These are phyloP conservation scores for Vitis hybrid DNA, from an alignment of 177 flowering plant species.

Conservation along the genomic window DNA sequence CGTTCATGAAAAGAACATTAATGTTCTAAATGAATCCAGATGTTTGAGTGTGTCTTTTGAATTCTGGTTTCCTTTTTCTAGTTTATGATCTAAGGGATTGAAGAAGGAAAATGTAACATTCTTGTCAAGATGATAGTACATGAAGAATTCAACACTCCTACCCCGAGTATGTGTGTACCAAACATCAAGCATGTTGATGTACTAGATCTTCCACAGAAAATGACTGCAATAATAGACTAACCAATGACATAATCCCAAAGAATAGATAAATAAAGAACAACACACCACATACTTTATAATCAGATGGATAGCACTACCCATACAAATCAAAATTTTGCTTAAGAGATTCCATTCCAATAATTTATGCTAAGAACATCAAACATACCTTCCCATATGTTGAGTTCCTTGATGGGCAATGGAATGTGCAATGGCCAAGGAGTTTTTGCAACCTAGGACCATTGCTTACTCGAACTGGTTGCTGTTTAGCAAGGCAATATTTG, in stretches of 20 bases:
- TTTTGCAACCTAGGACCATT: conserved; percentile 14
- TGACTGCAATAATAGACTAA: no score
- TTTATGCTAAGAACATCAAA: conserved; percentile 7
- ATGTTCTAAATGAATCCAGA: background rate
- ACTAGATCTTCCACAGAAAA: no score
- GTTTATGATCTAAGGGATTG: no score
- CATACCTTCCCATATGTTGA: conserved; percentile 38
- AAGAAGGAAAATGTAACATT: no score
- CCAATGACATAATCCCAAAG: no score
- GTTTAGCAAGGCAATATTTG: conserved; percentile 19
- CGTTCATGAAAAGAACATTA: background rate
- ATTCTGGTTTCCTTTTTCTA: background rate
- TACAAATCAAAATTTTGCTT: background rate
- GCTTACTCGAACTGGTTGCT: conserved; percentile 11
- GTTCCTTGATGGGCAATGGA: conserved; percentile 13
- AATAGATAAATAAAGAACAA: no score
- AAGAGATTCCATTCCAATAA: background rate
- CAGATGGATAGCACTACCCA: background rate
- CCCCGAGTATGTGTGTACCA: no score
- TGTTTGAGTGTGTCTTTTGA: background rate
- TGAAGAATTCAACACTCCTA: no score
- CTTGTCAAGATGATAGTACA: no score
- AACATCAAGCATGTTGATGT: no score
- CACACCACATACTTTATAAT: no score
- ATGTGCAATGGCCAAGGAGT: conserved; percentile 12